Evolutionary conservation across 2,329 filamentous ascomycete species (phyloP).

Genomic region (Hypoxylon sp.): DNA sequence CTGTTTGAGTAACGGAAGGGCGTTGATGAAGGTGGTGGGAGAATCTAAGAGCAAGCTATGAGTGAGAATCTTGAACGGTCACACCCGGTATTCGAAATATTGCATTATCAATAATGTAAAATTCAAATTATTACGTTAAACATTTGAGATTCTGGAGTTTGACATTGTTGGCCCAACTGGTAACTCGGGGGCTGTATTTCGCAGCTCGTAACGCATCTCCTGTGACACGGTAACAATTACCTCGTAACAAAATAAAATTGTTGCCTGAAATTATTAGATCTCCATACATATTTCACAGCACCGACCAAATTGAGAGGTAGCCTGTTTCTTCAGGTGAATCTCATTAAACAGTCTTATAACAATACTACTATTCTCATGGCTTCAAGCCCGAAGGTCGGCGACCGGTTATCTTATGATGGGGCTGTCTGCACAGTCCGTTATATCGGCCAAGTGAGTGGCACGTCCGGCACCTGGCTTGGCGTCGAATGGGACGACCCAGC

Average conservation of each 20-base stretch:
- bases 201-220: conserved; percentile 8
- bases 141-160: neutral
- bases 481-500: conserved; percentile 95
- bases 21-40: conserved; percentile 77
- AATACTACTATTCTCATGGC: conserved; percentile 56
- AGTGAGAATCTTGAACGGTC: conserved; percentile 38
- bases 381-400: conserved; percentile 68
- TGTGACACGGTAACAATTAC: conserved; percentile 45
- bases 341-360: conserved; percentile 11
- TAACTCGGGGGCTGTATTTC: conserved; percentile 15
- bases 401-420: conserved; percentile 84
- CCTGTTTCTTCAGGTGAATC: conserved; percentile 5
- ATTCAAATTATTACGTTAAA: conserved; percentile 2
- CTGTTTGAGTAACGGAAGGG: conserved; percentile 88
- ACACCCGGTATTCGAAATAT: neutral
- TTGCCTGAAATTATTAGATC: conserved; percentile 27
- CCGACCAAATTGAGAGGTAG: conserved; percentile 1
- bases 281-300: neutral
- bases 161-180: neutral
- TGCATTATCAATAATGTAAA: conserved; percentile 21
- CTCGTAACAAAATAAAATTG: conserved; percentile 33
- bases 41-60: conserved; percentile 75
- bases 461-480: conserved; percentile 86
- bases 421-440: conserved; percentile 89
- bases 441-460: conserved; percentile 81